Conservation (phyloP, 2,329 filamentous ascomycete species). For the Aspergillus bombycis region DNA sequence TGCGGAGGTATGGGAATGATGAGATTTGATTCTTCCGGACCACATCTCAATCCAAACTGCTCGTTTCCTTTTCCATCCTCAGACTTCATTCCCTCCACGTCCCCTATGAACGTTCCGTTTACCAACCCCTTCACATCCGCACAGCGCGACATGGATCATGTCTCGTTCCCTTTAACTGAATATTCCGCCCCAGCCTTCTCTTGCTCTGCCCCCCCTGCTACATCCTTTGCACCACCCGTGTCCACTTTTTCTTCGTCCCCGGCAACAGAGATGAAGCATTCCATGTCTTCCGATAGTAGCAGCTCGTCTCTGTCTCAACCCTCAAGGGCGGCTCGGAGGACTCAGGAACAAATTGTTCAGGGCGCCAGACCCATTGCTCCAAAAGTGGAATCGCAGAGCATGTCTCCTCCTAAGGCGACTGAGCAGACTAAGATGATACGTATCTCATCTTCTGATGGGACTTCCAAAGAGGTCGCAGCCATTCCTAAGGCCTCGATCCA, state of each 20-base stretch:
- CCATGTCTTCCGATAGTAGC: constrained; percentile 52
- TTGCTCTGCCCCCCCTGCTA: constrained; percentile 40
- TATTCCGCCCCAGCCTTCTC: constrained; percentile 37
- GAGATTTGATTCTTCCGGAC: constrained; percentile 45
- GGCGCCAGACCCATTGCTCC: constrained; percentile 55
- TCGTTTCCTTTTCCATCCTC: constrained; percentile 33
- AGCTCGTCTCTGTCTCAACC: constrained; percentile 47
- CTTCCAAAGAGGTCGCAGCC: constrained; percentile 57
- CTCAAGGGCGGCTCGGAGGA: constrained; percentile 51
- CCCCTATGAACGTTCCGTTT: constrained; percentile 33
- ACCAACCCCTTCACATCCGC: constrained; percentile 25
- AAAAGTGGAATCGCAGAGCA: constrained; percentile 43
- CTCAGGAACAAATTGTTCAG: constrained; percentile 53
- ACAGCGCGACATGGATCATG: constrained; percentile 26
- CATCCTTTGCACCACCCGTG: constrained; percentile 31
- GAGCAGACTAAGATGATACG: constrained; percentile 54
- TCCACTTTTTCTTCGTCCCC: constrained; percentile 41
- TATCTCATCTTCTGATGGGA: constrained; percentile 56
- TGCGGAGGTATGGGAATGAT: constrained; percentile 49
- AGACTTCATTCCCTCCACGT: constrained; percentile 32
- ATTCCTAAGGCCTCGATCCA: constrained; percentile 60
- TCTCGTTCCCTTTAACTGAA: constrained; percentile 36
- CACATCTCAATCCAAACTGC: constrained; percentile 37
- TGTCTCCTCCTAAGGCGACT: constrained; percentile 33
- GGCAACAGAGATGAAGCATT: constrained; percentile 55